These are phyloP conservation scores for Annulohypoxylon bovei DNA, from an alignment of 495 filamentous ascomycete genomes.

Conservation along the genomic window DNA sequence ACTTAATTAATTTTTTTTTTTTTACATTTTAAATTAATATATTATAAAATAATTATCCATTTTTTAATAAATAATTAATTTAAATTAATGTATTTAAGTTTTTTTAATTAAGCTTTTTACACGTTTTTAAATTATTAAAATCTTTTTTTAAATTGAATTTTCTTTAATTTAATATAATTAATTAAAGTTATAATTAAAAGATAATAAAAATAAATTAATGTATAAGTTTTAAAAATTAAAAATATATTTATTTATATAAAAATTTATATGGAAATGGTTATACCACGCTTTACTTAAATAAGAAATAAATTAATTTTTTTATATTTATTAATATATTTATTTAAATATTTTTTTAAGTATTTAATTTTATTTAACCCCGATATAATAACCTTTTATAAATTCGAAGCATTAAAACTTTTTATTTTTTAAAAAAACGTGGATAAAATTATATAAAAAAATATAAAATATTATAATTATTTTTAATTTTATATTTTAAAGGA, in stretches of 20 bases:
- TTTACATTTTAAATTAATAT: no score
- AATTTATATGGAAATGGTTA: background rate
- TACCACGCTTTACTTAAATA: background rate
- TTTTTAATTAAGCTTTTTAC: background rate
- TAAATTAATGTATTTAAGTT: background rate
- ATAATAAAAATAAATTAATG: background rate
- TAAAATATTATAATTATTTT: no score
- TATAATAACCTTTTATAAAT: background rate
- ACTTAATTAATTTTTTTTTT: no score
- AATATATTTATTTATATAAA: background rate
- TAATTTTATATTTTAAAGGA: no score
- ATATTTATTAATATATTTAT: background rate
- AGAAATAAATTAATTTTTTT: background rate
- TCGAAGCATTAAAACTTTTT: background rate
- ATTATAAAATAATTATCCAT: background rate
- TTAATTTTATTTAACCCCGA: background rate
- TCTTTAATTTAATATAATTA: background rate
- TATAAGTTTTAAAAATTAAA: background rate
- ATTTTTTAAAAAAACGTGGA: no score
- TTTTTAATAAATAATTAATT: background rate
- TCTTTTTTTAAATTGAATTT: no score
- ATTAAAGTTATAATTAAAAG: background rate
- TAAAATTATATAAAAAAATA: no score
- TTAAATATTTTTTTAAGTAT: no score
- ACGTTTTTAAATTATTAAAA: background rate